These are phyloP conservation scores for Quercus glauca DNA, from an alignment of 306 rosid genomes.

Conservation along the genomic window DNA sequence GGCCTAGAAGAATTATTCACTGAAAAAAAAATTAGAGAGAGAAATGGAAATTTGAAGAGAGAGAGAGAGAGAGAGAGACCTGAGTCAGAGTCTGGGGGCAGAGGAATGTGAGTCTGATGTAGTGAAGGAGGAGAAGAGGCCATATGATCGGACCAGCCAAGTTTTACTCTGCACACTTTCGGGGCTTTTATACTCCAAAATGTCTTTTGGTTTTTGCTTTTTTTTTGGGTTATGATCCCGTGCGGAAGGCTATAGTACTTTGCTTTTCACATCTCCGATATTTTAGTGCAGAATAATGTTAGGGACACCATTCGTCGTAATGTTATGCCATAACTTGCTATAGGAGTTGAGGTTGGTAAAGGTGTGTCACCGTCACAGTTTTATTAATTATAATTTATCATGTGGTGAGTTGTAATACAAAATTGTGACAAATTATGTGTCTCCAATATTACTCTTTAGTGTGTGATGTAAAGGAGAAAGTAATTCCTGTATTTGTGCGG, in stretches of 20 bases:
- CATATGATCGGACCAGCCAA: conserved; percentile 55
- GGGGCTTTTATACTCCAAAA: not conserved
- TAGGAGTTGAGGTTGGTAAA: accelerated
- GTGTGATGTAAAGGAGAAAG: no score
- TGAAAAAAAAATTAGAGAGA: not conserved
- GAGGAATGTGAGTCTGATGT: conserved; percentile 44
- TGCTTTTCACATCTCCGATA: no score
- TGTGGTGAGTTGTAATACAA: accelerated
- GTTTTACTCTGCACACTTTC: not conserved
- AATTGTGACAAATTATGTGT: no score
- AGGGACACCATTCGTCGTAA: accelerated
- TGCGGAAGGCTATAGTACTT: no score
- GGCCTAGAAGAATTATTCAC: not conserved
- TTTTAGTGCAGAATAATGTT: no score
- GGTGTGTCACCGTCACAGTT: accelerated
- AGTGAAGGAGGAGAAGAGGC: conserved; percentile 46
- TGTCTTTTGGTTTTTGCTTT: not conserved
- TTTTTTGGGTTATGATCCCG: not conserved
- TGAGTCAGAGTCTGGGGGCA: conserved; percentile 29
- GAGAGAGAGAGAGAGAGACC: not conserved
- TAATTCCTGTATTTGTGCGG: accelerated
- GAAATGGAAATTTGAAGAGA: not conserved
- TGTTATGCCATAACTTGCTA: accelerated
- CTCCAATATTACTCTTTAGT: no score
- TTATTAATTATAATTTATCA: accelerated